phyloP scores from a whole-genome alignment of 1,284 basidiomycete species.

The Ceratobasidium sp. region DNA sequence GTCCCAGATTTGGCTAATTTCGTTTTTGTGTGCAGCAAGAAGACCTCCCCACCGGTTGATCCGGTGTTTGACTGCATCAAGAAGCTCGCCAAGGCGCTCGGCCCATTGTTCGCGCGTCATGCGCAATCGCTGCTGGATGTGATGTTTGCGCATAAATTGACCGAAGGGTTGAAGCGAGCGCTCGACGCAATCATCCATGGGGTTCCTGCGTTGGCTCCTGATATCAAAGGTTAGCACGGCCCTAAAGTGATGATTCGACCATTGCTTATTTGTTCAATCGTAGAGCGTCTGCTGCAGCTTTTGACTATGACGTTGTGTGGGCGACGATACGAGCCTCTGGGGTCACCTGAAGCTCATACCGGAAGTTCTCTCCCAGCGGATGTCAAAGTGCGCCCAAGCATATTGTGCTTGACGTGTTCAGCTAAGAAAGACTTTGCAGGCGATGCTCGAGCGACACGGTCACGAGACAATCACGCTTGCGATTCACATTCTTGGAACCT shows the following conservation, averaged over 20 bases:
- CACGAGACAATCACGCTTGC: conserved; percentile 24
- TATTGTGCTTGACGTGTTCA: not conserved
- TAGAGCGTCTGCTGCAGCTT: conserved; percentile 29
- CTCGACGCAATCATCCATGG: conserved; percentile 31
- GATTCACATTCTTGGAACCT: conserved; percentile 18
- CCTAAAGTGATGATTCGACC: too few relatives aligned
- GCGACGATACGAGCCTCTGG: conserved; percentile 26
- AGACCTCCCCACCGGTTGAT: conserved; percentile 26
- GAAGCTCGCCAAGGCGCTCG: conserved; percentile 28
- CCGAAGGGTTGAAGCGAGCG: conserved; percentile 23
- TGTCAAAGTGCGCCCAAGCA: conserved; percentile 6
- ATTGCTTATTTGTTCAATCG: not conserved
- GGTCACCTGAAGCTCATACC: conserved; percentile 31
- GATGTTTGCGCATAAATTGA: conserved; percentile 36
- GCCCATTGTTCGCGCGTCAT: conserved; percentile 23
- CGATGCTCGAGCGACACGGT: conserved; percentile 14
- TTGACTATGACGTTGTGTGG: conserved; percentile 32
- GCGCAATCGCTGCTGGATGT: conserved; percentile 20
- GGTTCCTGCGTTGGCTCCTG: conserved; percentile 10
- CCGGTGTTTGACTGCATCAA: conserved; percentile 38
- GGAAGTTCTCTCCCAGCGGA: conserved; percentile 21
- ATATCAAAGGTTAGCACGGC: conserved; percentile 15
- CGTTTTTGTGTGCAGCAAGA: conserved; percentile 3
- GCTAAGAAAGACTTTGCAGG: not conserved
- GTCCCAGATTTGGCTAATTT: not conserved